Conservation (phyloP, 768 basidiomycete species). For the Vararia minispora region DNA sequence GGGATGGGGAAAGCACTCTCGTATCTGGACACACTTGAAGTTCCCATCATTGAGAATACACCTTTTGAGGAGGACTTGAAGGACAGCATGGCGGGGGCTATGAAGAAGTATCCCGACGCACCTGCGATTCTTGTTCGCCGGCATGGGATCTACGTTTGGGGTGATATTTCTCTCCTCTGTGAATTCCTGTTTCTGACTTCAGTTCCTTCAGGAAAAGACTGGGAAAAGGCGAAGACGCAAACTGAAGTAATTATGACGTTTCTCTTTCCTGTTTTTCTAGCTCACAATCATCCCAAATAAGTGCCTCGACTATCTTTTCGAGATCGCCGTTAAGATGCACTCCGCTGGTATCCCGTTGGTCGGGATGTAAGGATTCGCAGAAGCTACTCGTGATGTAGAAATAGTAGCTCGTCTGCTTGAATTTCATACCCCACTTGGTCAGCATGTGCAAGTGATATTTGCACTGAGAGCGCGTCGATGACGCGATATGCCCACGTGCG, state of each 20-base stretch:
- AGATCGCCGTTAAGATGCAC: slow-evolving; percentile 79
- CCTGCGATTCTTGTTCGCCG: slow-evolving; percentile 67
- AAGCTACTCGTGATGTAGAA: too few relatives aligned
- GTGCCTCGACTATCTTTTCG: slow-evolving; percentile 89
- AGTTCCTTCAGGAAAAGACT: slow-evolving; percentile 39
- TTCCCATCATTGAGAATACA: slow-evolving; percentile 89
- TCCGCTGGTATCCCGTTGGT: slow-evolving; percentile 45
- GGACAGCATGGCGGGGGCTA: slow-evolving; percentile 81
- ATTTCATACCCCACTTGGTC: too few relatives aligned
- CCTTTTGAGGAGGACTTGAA: slow-evolving; percentile 84
- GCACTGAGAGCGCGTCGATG: too few relatives aligned
- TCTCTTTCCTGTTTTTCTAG: too few relatives aligned
- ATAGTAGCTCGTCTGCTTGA: too few relatives aligned
- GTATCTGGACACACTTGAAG: slow-evolving; percentile 74
- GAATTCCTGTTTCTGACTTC: not conserved
- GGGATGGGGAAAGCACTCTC: slow-evolving; percentile 70
- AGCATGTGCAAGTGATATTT: too few relatives aligned
- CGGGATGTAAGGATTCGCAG: too few relatives aligned
- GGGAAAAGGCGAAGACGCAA: slow-evolving; percentile 87
- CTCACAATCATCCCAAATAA: too few relatives aligned
- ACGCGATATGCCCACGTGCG: too few relatives aligned
- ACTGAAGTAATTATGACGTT: slow-evolving; percentile 43
- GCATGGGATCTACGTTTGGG: slow-evolving; percentile 84
- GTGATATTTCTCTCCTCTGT: slow-evolving; percentile 26
- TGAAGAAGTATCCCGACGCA: slow-evolving; percentile 70